Conservation (phyloP, 2,329 filamentous ascomycete species). For the Xylaria sp. region DNA sequence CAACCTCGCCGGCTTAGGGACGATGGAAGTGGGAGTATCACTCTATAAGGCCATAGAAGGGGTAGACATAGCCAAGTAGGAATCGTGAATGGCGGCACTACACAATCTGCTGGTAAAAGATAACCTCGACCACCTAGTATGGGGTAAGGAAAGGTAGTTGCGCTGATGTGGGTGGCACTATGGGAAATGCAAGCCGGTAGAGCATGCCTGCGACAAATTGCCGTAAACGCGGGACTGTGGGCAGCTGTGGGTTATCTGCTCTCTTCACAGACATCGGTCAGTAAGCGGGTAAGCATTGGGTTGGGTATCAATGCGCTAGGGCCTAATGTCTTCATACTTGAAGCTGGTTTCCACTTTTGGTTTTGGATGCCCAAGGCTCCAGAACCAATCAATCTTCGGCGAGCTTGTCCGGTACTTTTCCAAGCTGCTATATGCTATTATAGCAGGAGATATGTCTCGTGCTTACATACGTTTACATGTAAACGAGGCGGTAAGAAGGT, state of each 20-base stretch:
- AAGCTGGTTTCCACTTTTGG: constrained; percentile 37
- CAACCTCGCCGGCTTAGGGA: constrained; percentile 8
- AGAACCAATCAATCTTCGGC: constrained; percentile 24
- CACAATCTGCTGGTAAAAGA: neutral
- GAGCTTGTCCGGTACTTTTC: constrained; percentile 8
- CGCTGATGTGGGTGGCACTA: constrained; percentile 12
- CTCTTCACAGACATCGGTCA: constrained; percentile 19
- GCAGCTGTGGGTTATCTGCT: too few species aligned
- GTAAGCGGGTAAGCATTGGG: constrained; percentile 26
- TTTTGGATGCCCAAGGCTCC: constrained; percentile 39
- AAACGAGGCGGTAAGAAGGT: constrained; percentile 22
- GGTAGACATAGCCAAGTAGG: neutral
- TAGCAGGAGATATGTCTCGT: constrained; percentile 10
- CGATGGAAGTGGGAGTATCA: neutral
- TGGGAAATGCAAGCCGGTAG: constrained; percentile 6
- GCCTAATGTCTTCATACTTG: constrained; percentile 40
- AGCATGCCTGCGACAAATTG: neutral
- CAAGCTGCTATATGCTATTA: constrained; percentile 13
- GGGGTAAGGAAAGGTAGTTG: too few species aligned
- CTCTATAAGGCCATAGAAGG: neutral
- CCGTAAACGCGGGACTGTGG: constrained; percentile 10
- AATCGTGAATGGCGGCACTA: constrained; percentile 6
- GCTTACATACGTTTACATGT: constrained; percentile 5
- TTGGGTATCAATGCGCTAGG: constrained; percentile 54
- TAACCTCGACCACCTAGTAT: too few species aligned